Percentiles rank a stretch among this genome's conserved stretches.
Evolutionary conservation across 805 yeast genomes (phyloP).

Genomic region (Metschnikowia similis): DNA sequence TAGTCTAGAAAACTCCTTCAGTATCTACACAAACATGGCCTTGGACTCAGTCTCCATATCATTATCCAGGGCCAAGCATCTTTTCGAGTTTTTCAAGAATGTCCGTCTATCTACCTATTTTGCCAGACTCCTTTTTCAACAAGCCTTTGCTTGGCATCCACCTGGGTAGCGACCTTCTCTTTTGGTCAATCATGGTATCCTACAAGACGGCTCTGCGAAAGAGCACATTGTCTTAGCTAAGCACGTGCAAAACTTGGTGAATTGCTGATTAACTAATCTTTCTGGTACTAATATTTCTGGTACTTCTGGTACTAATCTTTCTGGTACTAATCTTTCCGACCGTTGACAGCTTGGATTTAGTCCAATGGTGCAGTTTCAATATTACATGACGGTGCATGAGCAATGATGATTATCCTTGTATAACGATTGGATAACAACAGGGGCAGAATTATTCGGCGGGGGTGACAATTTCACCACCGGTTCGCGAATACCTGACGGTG

Average conservation of each 20-base stretch:
- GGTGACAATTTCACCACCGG: no score
- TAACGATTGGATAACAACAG: no score
- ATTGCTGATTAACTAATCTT: no score
- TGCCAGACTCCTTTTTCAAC: conserved; percentile 13
- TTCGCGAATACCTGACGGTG: no score
- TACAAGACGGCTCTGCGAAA: conserved; percentile 19
- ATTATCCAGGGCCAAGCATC: conserved; percentile 8
- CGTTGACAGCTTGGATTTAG: no score
- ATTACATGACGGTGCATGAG: no score
- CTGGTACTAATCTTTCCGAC: no score
- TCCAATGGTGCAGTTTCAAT: no score
- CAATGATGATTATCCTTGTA: no score
- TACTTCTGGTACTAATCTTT: no score
- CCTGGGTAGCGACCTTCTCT: conserved; percentile 32
- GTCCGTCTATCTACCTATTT: conserved; percentile 13
- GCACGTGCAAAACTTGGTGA: conserved; percentile 33
- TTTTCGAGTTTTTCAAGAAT: conserved; percentile 8
- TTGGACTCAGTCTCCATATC: conserved; percentile 10
- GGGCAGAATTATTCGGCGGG: no score
- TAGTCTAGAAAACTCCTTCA: conserved; percentile 11
- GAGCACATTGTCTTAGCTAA: conserved; percentile 24
- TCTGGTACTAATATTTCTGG: no score
- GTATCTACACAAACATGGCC: conserved; percentile 13
- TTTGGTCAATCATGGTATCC: conserved; percentile 40
- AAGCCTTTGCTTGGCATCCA: conserved; percentile 13